These are phyloP conservation scores for Fusarium abutilonis DNA, from an alignment of 2,329 filamentous ascomycete species.

Conservation along the genomic window DNA sequence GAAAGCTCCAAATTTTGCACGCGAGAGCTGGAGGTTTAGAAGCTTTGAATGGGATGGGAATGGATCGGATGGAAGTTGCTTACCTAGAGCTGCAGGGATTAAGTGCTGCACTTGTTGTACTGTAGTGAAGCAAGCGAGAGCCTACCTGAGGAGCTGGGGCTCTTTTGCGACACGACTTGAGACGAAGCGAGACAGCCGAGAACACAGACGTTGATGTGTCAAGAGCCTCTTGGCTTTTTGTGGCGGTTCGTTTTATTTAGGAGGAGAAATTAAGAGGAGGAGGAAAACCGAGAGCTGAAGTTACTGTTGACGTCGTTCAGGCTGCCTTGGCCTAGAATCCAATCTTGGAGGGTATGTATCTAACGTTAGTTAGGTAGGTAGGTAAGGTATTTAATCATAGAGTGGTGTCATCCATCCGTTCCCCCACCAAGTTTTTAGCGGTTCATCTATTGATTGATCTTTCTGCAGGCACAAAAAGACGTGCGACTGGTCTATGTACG, in stretches of 20 bases:
- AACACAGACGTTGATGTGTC: background rate
- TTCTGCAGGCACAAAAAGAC: too few species aligned
- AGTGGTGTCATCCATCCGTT: constrained; percentile 38
- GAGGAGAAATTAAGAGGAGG: constrained; percentile 6
- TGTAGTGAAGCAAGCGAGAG: constrained; percentile 26
- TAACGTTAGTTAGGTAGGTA: constrained; percentile 3
- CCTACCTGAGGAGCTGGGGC: constrained; percentile 10
- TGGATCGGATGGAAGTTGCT: constrained; percentile 15
- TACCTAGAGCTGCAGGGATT: constrained; percentile 29
- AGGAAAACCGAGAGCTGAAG: constrained; percentile 15
- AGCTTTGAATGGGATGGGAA: constrained; percentile 16
- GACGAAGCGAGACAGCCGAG: constrained; percentile 38
- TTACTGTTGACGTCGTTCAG: constrained; percentile 30
- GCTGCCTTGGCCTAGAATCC: constrained; percentile 28
- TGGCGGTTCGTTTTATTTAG: constrained; percentile 9
- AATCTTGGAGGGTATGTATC: constrained; percentile 24
- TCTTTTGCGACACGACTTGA: constrained; percentile 42
- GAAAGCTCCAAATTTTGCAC: constrained; percentile 6
- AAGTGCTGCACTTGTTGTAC: constrained; percentile 11
- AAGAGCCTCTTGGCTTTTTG: constrained; percentile 21
- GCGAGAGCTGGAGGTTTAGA: constrained; percentile 23
- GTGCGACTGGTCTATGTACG: too few species aligned
- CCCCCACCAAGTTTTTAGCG: constrained; percentile 29
- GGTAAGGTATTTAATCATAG: constrained; percentile 18
- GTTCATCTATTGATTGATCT: background rate